Conservation (phyloP, 140 eudicot genomes). For the Oenanthe javanica region DNA sequence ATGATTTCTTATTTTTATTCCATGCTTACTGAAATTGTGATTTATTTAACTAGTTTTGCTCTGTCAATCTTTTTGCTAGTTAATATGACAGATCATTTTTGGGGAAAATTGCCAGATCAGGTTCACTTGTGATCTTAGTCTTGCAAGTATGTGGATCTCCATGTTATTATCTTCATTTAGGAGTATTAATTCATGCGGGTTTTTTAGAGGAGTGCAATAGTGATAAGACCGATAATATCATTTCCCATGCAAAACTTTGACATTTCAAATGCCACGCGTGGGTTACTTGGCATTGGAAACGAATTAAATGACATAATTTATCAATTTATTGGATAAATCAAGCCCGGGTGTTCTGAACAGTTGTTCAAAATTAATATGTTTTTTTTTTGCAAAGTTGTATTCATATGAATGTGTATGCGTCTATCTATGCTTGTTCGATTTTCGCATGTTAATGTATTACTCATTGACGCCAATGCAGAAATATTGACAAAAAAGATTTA, state of each 20-base stretch:
- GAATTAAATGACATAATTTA: not conserved
- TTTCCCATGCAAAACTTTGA: not conserved
- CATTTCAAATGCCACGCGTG: too few relatives aligned
- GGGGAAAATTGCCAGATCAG: not conserved
- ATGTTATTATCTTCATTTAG: not conserved
- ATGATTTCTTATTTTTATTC: not conserved
- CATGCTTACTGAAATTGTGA: not conserved
- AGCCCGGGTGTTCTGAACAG: not conserved
- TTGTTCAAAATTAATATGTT: not conserved
- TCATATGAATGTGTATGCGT: not conserved
- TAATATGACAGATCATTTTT: not conserved
- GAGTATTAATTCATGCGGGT: not conserved
- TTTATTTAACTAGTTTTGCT: conserved; percentile 2
- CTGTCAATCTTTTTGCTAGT: not conserved
- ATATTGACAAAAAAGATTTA: not conserved
- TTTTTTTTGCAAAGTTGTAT: not conserved
- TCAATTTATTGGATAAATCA: not conserved
- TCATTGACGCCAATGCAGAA: not conserved
- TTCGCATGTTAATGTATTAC: not conserved
- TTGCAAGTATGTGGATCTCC: not conserved
- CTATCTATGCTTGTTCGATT: not conserved
- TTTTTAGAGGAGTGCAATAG: not conserved
- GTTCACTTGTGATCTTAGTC: not conserved
- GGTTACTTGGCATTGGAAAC: not conserved
- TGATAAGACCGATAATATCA: not conserved